A percentile compares a stretch with the other conserved stretches of the same genome.
Conservation (phyloP, 164 flowering plant genomes). For the Chimonanthus salicifolius region DNA sequence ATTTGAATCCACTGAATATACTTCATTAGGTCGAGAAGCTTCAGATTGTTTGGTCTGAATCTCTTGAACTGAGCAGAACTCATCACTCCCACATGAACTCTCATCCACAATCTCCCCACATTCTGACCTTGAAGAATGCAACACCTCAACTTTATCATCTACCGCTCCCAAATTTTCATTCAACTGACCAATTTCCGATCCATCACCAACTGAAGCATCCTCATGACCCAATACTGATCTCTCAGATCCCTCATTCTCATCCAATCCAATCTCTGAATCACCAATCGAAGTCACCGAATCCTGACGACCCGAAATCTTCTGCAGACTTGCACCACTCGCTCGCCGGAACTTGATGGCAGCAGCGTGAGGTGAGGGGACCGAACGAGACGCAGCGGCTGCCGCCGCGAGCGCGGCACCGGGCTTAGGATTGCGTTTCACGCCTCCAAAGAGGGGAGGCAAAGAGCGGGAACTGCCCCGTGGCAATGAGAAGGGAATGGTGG, state of each 20-base stretch:
- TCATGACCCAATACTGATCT: slow-evolving; percentile 5
- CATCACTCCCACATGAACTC: slow-evolving; percentile 6
- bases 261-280: slow-evolving; percentile 12
- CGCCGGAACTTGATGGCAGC: slow-evolving; percentile 79
- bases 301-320: not conserved
- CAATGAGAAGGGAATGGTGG: slow-evolving; percentile 19
- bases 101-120: slow-evolving; percentile 7
- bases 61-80: slow-evolving; percentile 4
- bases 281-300: slow-evolving; percentile 7
- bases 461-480: slow-evolving; percentile 24
- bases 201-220: slow-evolving; percentile 4
- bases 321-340: slow-evolving; percentile 19
- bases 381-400: slow-evolving; percentile 86
- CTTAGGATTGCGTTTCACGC: slow-evolving; percentile 56
- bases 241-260: slow-evolving; percentile 6
- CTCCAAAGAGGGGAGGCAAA: slow-evolving; percentile 43
- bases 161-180: slow-evolving; percentile 7
- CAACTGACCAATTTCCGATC: slow-evolving; percentile 8
- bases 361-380: slow-evolving; percentile 71
- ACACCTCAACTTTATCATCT: slow-evolving; percentile 1
- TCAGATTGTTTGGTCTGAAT: not conserved
- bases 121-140: not conserved
- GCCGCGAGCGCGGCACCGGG: slow-evolving; percentile 99
- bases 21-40: slow-evolving; percentile 11
- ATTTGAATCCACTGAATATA: slow-evolving; percentile 4